These are phyloP conservation scores for Phytopythium delawarense DNA, from an alignment of 352 stramenopile genomes.

Conservation along the genomic window DNA sequence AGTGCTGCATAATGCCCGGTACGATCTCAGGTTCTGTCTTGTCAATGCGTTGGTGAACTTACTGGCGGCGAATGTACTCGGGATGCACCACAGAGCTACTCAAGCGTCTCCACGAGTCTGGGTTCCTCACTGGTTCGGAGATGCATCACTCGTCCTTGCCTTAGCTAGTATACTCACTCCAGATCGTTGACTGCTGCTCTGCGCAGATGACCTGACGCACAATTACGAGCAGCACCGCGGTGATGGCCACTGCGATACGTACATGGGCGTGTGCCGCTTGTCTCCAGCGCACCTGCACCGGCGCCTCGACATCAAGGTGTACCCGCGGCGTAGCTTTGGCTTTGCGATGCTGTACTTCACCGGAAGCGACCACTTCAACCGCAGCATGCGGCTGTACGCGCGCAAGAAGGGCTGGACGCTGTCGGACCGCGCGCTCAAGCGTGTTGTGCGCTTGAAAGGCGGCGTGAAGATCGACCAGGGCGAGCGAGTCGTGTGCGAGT, in stretches of 20 bases:
- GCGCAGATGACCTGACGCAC: conserved; percentile 63
- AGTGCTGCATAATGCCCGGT: conserved; percentile 63
- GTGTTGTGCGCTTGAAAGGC: conserved; percentile 42
- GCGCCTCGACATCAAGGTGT: conserved; percentile 86
- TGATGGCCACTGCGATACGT: conserved; percentile 59
- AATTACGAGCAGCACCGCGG: conserved; percentile 45
- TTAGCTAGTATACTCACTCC: neutral
- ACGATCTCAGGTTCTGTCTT: neutral
- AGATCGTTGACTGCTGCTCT: neutral
- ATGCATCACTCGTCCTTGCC: neutral
- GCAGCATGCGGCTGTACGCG: conserved; percentile 77
- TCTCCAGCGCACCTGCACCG: conserved; percentile 36
- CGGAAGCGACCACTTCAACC: conserved; percentile 90
- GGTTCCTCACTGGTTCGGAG: conserved; percentile 57
- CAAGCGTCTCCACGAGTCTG: conserved; percentile 44
- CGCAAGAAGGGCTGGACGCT: conserved; percentile 78
- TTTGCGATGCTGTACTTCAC: conserved; percentile 91
- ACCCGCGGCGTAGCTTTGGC: conserved; percentile 69
- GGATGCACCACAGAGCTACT: conserved; percentile 35
- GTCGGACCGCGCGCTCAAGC: conserved; percentile 65
- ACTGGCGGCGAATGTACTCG: neutral
- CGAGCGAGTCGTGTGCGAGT: conserved; percentile 70
- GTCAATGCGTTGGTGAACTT: neutral
- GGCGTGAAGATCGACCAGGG: conserved; percentile 55
- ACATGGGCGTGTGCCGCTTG: conserved; percentile 84